A percentile compares a stretch with the other conserved stretches of the same genome.
These are phyloP conservation scores for Fusarium phyllophilum DNA, from an alignment of 2,329 filamentous ascomycete species.

Conservation along the genomic window DNA sequence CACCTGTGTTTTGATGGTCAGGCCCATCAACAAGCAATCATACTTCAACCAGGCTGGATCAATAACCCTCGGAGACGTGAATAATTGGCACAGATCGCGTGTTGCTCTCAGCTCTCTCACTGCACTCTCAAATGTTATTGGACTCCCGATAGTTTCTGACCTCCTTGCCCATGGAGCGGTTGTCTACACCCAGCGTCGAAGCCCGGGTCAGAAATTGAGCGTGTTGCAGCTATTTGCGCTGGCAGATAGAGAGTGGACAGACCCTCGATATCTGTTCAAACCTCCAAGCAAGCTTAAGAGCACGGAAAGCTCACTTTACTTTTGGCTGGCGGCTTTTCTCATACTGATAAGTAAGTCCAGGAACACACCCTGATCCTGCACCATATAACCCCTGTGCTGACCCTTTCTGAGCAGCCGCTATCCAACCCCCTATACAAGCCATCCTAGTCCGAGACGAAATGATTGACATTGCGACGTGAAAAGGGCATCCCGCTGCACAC, in stretches of 20 bases:
- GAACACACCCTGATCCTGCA: background rate
- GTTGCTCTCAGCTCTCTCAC: background rate
- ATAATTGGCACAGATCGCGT: background rate
- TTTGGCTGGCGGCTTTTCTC: conserved; percentile 4
- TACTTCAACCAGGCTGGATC: conserved; percentile 17
- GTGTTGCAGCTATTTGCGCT: conserved; percentile 15
- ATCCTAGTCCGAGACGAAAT: conserved; percentile 15
- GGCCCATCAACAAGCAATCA: conserved; percentile 2
- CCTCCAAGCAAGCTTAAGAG: background rate
- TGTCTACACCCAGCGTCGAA: conserved; percentile 23
- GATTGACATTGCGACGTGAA: background rate
- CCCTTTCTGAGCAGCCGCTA: background rate
- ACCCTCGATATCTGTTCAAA: background rate
- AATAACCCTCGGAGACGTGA: background rate
- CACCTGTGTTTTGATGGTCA: conserved; percentile 24
- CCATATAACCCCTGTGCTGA: background rate
- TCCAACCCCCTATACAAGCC: conserved; percentile 7
- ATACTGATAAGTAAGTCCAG: conserved; percentile 18
- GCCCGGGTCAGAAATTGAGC: background rate
- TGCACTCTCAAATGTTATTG: background rate
- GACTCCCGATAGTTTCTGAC: conserved; percentile 21
- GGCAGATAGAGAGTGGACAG: conserved; percentile 18
- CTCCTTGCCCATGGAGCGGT: conserved; percentile 24
- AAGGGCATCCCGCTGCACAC: background rate
- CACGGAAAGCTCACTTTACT: background rate